Conservation (phyloP, 495 filamentous ascomycete species). For the Penicillium antarcticum region DNA sequence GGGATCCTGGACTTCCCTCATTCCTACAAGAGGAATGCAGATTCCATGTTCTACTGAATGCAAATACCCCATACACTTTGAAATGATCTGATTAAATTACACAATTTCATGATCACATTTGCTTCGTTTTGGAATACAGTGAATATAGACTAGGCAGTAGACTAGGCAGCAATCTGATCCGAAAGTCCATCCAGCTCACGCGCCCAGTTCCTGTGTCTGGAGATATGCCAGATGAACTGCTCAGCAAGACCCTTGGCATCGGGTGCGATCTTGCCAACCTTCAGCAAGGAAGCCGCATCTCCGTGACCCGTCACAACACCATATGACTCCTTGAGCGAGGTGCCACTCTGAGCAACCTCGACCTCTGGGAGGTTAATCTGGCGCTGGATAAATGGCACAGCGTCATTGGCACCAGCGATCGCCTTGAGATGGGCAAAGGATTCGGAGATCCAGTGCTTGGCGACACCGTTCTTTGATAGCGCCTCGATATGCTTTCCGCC, state of each 20-base stretch:
- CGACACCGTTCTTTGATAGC: slow-evolving; percentile 69
- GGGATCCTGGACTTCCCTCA: background rate
- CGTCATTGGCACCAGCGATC: slow-evolving; percentile 71
- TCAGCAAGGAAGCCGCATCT: slow-evolving; percentile 39
- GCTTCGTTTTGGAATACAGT: background rate
- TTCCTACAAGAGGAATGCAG: background rate
- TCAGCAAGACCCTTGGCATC: slow-evolving; percentile 62
- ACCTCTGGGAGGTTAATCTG: slow-evolving; percentile 52
- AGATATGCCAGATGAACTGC: slow-evolving; percentile 63
- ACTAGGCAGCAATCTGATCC: slow-evolving; percentile 34
- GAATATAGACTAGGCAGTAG: background rate
- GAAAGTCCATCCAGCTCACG: slow-evolving; percentile 68
- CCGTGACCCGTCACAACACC: slow-evolving; percentile 36
- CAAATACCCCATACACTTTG: no score
- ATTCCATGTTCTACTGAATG: background rate
- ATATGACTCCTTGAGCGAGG: slow-evolving; percentile 58
- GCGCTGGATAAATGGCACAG: slow-evolving; percentile 58
- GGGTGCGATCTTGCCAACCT: slow-evolving; percentile 21
- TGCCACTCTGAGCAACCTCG: slow-evolving; percentile 44
- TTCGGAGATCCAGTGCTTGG: slow-evolving; percentile 80
- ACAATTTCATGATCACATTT: background rate
- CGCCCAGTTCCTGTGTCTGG: slow-evolving; percentile 66
- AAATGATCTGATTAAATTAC: background rate
- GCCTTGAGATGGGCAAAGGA: slow-evolving; percentile 79
- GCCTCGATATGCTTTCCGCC: slow-evolving; percentile 63